Base-by-base conservation (phyloP, 805 yeast species). In the Lipomyces kockii region DNA sequence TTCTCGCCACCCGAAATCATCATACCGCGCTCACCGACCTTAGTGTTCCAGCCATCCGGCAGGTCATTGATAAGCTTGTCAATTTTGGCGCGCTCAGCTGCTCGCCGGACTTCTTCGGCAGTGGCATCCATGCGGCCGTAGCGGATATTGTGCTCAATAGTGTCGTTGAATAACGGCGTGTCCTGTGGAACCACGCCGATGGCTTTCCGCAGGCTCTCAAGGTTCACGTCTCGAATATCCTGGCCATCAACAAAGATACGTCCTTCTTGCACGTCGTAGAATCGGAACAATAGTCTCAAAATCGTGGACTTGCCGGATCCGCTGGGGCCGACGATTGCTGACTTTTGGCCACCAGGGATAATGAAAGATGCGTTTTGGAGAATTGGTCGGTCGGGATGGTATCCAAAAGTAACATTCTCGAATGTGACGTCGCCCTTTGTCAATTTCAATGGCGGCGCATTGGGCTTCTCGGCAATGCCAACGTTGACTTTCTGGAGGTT, bases 1-100 rank as follows among this genome's bases (percentile, higher is more conserved):
- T 95, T 93, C 77, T 95, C 99, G 68, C 99, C 99, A n/a, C 99
- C 99, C 32, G 97, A 92, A 58, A 95, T 93, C 99, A 95, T 95
- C 84, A 95, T 84, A n/a, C 99, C 99, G 3, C 83, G 83, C 78
- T 95, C 99, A 60, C 99, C 99, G 20, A 95, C 99, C 66, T 91
- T 82, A 0, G 98, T 95, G 35, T 89, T 82, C 53, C 85, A 81
- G 0, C 98, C 97, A 14, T 90, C 90, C 0, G 99, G 98, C 58
- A 95, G 79, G 56, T 88, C 90, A 5, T 77, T 72, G 17, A 94
- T 83, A 58, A 94, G 80, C 29, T 79, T 77, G 68, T 85, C 85
- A 69, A 94, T 82, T 73, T 90, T 88, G 3, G 97, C 97, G 73
- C 86, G 85, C 52, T 81, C 77, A 17, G 94, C 87, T 5, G 88